phyloP scores from a whole-genome alignment of 768 basidiomycete species.

The Leccinum olivaceopallidum region DNA sequence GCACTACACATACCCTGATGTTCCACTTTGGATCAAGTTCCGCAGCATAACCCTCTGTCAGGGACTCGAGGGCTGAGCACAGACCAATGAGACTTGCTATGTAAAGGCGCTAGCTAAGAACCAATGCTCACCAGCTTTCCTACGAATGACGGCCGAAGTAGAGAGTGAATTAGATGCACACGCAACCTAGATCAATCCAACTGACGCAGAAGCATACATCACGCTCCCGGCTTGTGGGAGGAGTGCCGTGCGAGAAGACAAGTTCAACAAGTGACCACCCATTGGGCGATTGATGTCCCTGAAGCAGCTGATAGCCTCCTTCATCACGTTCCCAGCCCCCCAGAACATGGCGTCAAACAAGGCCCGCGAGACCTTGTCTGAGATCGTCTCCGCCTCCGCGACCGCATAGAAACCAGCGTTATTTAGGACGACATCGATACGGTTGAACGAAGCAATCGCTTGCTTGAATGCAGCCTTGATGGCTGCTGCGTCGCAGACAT shows the following conservation, averaged over 20 bases:
- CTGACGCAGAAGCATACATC: conserved; percentile 32
- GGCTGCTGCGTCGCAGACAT: conserved; percentile 37
- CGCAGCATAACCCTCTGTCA: conserved; percentile 31
- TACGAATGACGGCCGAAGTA: not conserved
- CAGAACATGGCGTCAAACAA: conserved; percentile 41
- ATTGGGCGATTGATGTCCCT: conserved; percentile 37
- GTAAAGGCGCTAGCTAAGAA: not conserved
- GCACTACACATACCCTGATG: conserved; percentile 31
- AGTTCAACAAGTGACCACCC: conserved; percentile 37
- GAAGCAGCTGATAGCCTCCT: conserved; percentile 36
- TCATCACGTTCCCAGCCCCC: conserved; percentile 34
- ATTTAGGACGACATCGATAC: conserved; percentile 47
- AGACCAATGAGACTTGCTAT: not conserved
- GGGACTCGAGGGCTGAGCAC: conserved; percentile 32
- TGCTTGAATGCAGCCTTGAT: conserved; percentile 38
- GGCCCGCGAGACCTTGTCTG: conserved; percentile 79
- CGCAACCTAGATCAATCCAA: not conserved
- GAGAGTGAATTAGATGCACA: not conserved
- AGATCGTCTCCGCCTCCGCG: conserved; percentile 73
- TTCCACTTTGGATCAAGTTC: conserved; percentile 39
- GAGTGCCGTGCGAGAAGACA: conserved; percentile 33
- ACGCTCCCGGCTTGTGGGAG: conserved; percentile 16
- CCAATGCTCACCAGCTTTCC: conserved; percentile 21
- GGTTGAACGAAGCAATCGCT: conserved; percentile 36
- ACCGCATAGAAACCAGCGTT: conserved; percentile 40